Conservation (phyloP, 768 basidiomycete genomes). For the Amanita molliuscula region DNA sequence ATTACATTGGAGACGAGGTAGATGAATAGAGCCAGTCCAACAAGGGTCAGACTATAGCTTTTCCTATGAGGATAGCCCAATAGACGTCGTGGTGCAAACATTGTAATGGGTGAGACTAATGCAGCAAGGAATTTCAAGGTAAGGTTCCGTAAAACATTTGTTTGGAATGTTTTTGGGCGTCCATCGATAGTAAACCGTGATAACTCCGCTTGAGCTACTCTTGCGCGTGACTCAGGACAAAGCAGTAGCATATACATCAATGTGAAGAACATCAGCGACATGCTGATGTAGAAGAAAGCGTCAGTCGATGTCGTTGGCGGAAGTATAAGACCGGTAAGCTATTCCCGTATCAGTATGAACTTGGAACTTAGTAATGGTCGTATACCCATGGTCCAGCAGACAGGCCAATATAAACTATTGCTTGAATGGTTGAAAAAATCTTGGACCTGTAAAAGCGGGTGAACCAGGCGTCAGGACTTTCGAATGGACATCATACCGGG, state of each 20-base stretch:
- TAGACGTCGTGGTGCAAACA: slow-evolving; percentile 53
- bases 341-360: slow-evolving; percentile 12
- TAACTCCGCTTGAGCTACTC: slow-evolving; percentile 9
- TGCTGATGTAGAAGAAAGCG: slow-evolving; percentile 35
- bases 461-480: background rate
- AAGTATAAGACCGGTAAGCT: slow-evolving; percentile 45
- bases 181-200: slow-evolving; percentile 14
- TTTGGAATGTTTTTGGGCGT: slow-evolving; percentile 20
- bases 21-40: slow-evolving; percentile 54
- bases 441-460: slow-evolving; percentile 23
- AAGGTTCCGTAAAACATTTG: slow-evolving; percentile 16
- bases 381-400: slow-evolving; percentile 71
- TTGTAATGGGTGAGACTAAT: slow-evolving; percentile 53
- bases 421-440: slow-evolving; percentile 58
- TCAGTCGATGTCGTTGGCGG: slow-evolving; percentile 47
- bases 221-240: slow-evolving; percentile 44
- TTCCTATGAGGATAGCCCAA: slow-evolving; percentile 27
- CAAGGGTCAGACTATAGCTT: slow-evolving; percentile 68
- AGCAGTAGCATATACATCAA: slow-evolving; percentile 31
- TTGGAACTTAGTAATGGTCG: background rate
- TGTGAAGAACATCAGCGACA: slow-evolving; percentile 24
- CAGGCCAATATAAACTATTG: slow-evolving; percentile 69
- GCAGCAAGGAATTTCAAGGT: slow-evolving; percentile 23
- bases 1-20: slow-evolving; percentile 56
- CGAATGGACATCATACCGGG: slow-evolving; percentile 20